Evolutionary conservation across 208 protist genomes (phyloP).

Genomic region (Herpetomonas tarakana): DNA sequence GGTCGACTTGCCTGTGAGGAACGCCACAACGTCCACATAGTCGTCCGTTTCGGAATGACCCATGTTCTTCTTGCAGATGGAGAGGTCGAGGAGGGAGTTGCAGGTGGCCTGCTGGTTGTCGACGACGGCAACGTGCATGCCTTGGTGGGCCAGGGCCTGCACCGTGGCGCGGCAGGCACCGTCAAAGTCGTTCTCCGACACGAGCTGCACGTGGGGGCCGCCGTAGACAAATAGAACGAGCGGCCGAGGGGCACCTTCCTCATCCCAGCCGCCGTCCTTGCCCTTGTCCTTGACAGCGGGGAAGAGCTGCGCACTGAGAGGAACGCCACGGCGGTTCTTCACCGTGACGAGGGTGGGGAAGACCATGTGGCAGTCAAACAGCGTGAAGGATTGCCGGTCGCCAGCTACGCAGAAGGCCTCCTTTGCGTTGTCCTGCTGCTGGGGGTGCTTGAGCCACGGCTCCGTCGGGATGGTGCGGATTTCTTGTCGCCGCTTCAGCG

Average conservation of each 20-base stretch:
- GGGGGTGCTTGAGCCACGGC: neutral
- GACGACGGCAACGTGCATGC: conserved; percentile 74
- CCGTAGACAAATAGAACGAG: conserved; percentile 83
- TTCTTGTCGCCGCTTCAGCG: conserved; percentile 15
- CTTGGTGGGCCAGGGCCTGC: conserved; percentile 63
- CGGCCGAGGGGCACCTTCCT: conserved; percentile 35
- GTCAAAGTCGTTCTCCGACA: conserved; percentile 66
- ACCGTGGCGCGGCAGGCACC: conserved; percentile 31
- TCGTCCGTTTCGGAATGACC: conserved; percentile 81
- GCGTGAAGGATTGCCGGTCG: conserved; percentile 3
- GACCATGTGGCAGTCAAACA: conserved; percentile 28
- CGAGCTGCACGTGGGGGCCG: conserved; percentile 85
- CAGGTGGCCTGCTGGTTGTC: conserved; percentile 88
- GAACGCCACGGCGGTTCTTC: conserved; percentile 62
- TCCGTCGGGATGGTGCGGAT: neutral
- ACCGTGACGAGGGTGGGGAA: conserved; percentile 48
- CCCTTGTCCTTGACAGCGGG: conserved; percentile 23
- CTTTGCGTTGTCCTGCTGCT: neutral
- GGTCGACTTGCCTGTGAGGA: conserved; percentile 26
- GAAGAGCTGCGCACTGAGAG: conserved; percentile 69
- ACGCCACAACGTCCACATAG: conserved; percentile 64
- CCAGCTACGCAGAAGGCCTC: neutral
- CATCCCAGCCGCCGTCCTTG: conserved; percentile 2
- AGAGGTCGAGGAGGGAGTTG: conserved; percentile 70
- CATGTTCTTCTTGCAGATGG: conserved; percentile 86